Evolutionary conservation across 2,329 filamentous ascomycete species (phyloP).

Genomic region (Ciborinia camelliae): DNA sequence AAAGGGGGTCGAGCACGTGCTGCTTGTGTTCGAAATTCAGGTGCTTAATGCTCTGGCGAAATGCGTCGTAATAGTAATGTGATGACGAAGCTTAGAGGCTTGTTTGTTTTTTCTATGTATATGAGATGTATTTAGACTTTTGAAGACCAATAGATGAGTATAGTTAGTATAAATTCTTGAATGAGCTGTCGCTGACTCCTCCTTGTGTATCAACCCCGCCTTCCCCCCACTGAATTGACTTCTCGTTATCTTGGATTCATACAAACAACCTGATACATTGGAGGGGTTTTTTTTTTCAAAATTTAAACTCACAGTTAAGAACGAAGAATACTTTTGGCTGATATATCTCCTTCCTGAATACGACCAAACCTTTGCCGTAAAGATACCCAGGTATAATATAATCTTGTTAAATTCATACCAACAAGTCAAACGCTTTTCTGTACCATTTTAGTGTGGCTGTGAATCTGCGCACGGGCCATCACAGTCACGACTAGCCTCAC

Average conservation of each 20-base stretch:
- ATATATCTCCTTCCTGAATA: neutral
- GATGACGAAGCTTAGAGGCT: constrained; percentile 14
- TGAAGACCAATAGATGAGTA: neutral
- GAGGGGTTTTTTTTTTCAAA: neutral
- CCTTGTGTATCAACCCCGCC: constrained; percentile 10
- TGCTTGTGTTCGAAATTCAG: constrained; percentile 8
- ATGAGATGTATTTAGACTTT: neutral
- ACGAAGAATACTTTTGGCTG: neutral
- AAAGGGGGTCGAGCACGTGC: constrained; percentile 17
- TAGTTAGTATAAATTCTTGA: too few species aligned
- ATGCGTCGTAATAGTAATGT: constrained; percentile 18
- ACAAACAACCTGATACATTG: too few species aligned
- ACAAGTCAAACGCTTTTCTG: constrained; percentile 1
- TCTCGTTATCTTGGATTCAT: constrained; percentile 12
- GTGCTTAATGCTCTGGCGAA: constrained; percentile 12
- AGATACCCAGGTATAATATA: neutral
- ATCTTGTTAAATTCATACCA: neutral
- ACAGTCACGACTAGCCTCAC: constrained; percentile 9
- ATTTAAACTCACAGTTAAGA: neutral
- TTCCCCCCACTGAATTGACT: neutral
- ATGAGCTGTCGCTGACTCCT: constrained; percentile 3
- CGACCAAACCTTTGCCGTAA: neutral
- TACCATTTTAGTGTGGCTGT: constrained; percentile 6
- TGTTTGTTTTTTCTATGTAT: neutral
- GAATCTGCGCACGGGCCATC: constrained; percentile 14